Evolutionary conservation across 257 asterid genomes (phyloP).

Genomic region (Primulina eburnea): DNA sequence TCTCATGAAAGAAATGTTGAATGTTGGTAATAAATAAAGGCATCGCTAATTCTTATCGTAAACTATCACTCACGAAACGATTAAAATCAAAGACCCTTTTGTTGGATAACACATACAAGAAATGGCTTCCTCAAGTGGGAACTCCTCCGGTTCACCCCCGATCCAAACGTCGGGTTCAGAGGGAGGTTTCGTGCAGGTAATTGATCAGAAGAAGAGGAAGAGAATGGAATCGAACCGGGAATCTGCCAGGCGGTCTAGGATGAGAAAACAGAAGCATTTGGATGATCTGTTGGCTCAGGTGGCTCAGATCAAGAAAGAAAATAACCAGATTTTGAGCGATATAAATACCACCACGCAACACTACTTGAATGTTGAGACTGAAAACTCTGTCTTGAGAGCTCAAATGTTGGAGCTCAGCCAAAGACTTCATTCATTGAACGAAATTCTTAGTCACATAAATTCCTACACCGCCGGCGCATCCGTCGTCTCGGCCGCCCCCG

Average conservation of each 20-base stretch:
- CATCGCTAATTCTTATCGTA: too few relatives aligned
- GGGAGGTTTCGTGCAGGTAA: conserved; percentile 36
- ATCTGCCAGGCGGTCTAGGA: conserved; percentile 83
- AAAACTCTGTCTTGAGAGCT: conserved; percentile 71
- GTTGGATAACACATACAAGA: conserved; percentile 2
- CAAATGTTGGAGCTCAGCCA: conserved; percentile 75
- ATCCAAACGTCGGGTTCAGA: conserved; percentile 47
- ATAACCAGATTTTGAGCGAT: conserved; percentile 37
- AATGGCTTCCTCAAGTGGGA: conserved; percentile 72
- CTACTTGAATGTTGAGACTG: conserved; percentile 54
- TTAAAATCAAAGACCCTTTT: neutral
- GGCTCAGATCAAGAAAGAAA: conserved; percentile 49
- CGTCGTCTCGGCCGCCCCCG: neutral
- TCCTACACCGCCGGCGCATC: conserved; percentile 22
- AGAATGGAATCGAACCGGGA: conserved; percentile 91
- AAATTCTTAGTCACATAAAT: conserved; percentile 48
- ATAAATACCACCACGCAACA: conserved; percentile 47
- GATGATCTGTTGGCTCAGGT: conserved; percentile 65
- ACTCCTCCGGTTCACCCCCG: conserved; percentile 55
- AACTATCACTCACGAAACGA: neutral
- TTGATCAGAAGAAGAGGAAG: conserved; percentile 69
- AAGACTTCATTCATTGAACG: conserved; percentile 61
- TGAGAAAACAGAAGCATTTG: conserved; percentile 80
- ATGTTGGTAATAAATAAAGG: neutral
- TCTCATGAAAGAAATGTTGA: conserved; percentile 40